Evolutionary conservation across 2,329 filamentous ascomycete genomes (phyloP), one percentile per base, ranked within the genome.

Genomic region (Exophiala phaeomuriformis): DNA sequence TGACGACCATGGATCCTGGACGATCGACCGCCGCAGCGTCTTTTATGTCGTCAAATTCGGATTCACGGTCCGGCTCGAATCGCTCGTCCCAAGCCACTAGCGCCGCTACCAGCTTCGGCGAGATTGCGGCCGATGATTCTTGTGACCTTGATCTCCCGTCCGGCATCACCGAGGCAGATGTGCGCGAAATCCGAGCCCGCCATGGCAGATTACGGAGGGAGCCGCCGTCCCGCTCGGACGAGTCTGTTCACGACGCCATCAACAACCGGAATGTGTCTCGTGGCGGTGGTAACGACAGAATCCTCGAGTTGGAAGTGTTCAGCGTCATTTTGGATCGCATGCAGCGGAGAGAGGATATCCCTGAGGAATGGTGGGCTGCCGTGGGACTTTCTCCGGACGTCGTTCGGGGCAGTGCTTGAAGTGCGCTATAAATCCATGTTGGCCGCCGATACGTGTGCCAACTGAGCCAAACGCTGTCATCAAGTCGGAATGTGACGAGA

Each of bases 21-120:
- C 83, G 88, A 2, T 88, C 90, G 0, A 94, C 86, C 62, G 80
- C 82, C 1, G 82, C 86, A 31, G 90, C 89, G 1, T 95, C 90
- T 0, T 95, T 95, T 67, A 80, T 84, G 0, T 90, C 87, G 4
- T 56, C 6, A 77, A 77, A 1, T 73, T 74, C n/a, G 73, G 77
- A 3, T 75, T 76, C 37, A 66, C 42, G 49, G 32, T 49, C 32
- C 27, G 57, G 68, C 31, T 69, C 61, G 3, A 63, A 64, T 37
- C 50, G 52, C 29, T 65, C 65, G 33, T 62, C 65, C 6, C 61
- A 59, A 30, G 52, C 57, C 9, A 72, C 75, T 45, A 75, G 69
- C 2, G 67, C 65, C 5, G 54, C 59, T 6, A 62, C 60, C 27
- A 62, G 57, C 39, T 63, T 63, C 47, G 61, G 61, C 3, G 62